Base-by-base conservation (phyloP, 2,329 filamentous ascomycete species). In the Penicillium expansum region DNA sequence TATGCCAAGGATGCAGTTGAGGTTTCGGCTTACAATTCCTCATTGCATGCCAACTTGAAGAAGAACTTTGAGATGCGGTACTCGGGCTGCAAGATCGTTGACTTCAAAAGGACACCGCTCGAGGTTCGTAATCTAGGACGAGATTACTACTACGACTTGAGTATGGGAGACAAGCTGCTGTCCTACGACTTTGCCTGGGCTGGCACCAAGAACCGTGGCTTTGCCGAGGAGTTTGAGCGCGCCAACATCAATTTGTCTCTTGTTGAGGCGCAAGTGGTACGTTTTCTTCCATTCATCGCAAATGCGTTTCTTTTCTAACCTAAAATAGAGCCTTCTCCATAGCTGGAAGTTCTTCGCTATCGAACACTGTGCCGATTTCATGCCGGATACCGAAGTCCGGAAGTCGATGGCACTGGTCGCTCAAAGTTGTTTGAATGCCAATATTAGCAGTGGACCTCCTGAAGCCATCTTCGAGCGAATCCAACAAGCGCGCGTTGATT, bases 171-270 rank as follows among this genome's bases (percentile, higher is more conserved):
- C 55, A 85, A 85, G 66, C 85, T 97, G 72, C 82, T 99, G 22
- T 80, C 79, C 18, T 90, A 89, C 67, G 90, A 96, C 71, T 80
- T 85, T 55, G 86, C 87, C 38, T 99, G 94, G 94, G 78, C 78
- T 52, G 88, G 88, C 42, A 73, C 57, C 63, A 80, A 79, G 62
- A 82, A 85, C 53, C 83, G 88, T 66, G 92, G 92, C 0, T 96
- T 96, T 75, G 83, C 84, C 60, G 83, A 84, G 48, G 94, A 99
- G 71, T 88, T 99, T 75, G 84, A 87, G 67, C 86, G 86, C 59
- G 94, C 93, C 41, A 99, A 99, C 72, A 79, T 89, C 60, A 97
- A 99, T 73, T 74, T 99, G 51, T 96, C 92, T 24, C 80, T 96
- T 33, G 91, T 99, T 33, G 92, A 97, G 72, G 90, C 93, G 24